phyloP scores from a whole-genome alignment of 2,329 filamentous ascomycete species.

The Fusarium sororula region DNA sequence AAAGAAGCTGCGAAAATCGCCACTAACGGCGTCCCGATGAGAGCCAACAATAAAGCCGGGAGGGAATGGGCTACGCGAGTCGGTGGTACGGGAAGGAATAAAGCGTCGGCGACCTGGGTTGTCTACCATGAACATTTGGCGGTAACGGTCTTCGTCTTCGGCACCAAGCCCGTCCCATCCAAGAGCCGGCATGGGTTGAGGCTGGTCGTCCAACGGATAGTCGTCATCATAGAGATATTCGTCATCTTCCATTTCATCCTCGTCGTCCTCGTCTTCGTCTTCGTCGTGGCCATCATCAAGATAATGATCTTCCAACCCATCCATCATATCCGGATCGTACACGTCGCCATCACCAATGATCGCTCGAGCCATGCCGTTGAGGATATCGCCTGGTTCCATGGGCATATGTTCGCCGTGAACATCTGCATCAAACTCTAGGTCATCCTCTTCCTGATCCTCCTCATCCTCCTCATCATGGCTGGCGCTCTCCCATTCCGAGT shows the following conservation, averaged over 20 bases:
- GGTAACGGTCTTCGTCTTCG: constrained; percentile 59
- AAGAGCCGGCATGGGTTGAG: constrained; percentile 57
- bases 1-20: constrained; percentile 62
- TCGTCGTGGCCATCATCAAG: constrained; percentile 68
- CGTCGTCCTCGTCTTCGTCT: constrained; percentile 68
- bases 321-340: constrained; percentile 63
- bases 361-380: constrained; percentile 65
- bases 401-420: constrained; percentile 62
- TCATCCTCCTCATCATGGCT: constrained; percentile 64
- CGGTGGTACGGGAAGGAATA: constrained; percentile 46
- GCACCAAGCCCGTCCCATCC: constrained; percentile 67
- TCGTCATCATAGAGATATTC: constrained; percentile 70
- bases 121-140: constrained; percentile 61
- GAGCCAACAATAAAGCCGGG: constrained; percentile 61
- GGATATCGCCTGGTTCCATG: constrained; percentile 56
- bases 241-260: constrained; percentile 76
- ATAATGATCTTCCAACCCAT: constrained; percentile 62
- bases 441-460: constrained; percentile 61
- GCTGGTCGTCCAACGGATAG: constrained; percentile 60
- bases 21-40: constrained; percentile 59
- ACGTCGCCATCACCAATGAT: constrained; percentile 62
- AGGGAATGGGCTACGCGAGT: constrained; percentile 69
- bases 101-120: constrained; percentile 54
- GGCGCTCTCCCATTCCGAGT: constrained; percentile 69
- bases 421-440: constrained; percentile 64